These are phyloP conservation scores for Mucor circinelloides DNA, from an alignment of 371 early-diverging fungal genomes.

Conservation along the genomic window DNA sequence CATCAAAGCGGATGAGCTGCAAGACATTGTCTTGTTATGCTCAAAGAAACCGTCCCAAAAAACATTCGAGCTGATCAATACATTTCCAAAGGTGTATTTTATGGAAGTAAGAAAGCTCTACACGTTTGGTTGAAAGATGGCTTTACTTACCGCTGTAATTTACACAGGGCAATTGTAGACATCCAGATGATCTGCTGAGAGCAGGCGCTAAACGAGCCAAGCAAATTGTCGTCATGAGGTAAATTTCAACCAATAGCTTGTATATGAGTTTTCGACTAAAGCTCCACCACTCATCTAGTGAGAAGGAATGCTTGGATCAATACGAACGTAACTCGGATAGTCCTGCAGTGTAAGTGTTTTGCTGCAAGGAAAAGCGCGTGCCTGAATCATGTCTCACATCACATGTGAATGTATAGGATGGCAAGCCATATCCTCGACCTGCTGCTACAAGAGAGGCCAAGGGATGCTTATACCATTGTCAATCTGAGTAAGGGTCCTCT, in stretches of 20 bases:
- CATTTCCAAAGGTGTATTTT: constrained; percentile 58
- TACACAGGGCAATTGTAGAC: constrained; percentile 54
- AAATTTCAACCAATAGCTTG: not conserved
- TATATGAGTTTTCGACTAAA: not conserved
- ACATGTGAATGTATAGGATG: constrained; percentile 20
- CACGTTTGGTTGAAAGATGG: constrained; percentile 16
- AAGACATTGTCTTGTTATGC: constrained; percentile 60
- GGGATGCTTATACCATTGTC: constrained; percentile 26
- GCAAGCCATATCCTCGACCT: constrained; percentile 39
- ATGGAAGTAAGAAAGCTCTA: constrained; percentile 43
- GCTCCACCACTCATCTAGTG: constrained; percentile 22
- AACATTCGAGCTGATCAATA: constrained; percentile 47
- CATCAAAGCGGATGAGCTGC: constrained; percentile 42
- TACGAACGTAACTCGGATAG: constrained; percentile 46
- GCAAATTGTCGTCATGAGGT: constrained; percentile 62
- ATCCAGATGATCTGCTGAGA: constrained; percentile 58
- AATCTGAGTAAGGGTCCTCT: constrained; percentile 23
- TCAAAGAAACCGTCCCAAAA: constrained; percentile 38
- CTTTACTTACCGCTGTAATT: not conserved
- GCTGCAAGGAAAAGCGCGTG: no score
- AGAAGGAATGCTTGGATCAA: constrained; percentile 43
- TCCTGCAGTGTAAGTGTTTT: constrained; percentile 51
- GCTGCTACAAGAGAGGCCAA: constrained; percentile 27
- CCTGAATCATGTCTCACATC: not conserved
- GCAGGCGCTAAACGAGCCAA: constrained; percentile 59